A percentile compares a stretch with the other conserved stretches of the same genome.
Conservation (phyloP, 1,139 yeast genomes). For the Kodamaea suecica region DNA sequence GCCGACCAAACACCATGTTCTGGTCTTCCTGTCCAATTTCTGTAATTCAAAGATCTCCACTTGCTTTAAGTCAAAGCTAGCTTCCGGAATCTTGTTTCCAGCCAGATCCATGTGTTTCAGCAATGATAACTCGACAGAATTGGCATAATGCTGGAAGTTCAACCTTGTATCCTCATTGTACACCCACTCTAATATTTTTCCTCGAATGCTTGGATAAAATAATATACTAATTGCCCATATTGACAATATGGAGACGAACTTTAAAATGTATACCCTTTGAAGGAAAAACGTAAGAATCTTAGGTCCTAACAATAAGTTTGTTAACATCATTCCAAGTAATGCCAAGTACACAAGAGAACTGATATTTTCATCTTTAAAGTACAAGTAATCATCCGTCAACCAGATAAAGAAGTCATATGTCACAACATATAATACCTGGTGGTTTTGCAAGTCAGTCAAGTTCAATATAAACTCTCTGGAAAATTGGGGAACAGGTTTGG, state of each 20-base stretch:
- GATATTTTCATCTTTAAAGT: slow-evolving; percentile 61
- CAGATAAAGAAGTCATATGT: slow-evolving; percentile 56
- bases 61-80: no score
- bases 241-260: slow-evolving; percentile 30
- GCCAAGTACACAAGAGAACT: slow-evolving; percentile 53
- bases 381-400: slow-evolving; percentile 56
- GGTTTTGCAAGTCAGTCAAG: slow-evolving; percentile 81
- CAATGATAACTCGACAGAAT: slow-evolving; percentile 42
- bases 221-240: slow-evolving; percentile 53
- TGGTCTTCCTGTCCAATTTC: slow-evolving; percentile 42
- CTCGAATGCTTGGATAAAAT: slow-evolving; percentile 56
- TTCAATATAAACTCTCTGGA: slow-evolving; percentile 76
- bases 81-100: slow-evolving; percentile 6
- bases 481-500: slow-evolving; percentile 76
- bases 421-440: slow-evolving; percentile 66
- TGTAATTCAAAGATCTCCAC: slow-evolving; percentile 77
- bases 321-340: slow-evolving; percentile 24
- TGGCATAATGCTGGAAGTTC: slow-evolving; percentile 42
- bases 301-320: slow-evolving; percentile 34
- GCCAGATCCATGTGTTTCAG: slow-evolving; percentile 15
- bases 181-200: slow-evolving; percentile 39
- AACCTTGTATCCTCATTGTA: slow-evolving; percentile 63
- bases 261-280: slow-evolving; percentile 32
- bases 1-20: slow-evolving; percentile 61
- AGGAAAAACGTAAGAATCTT: slow-evolving; percentile 28